Conservation (phyloP, 306 rosid species). For the Clitoria ternatea region DNA sequence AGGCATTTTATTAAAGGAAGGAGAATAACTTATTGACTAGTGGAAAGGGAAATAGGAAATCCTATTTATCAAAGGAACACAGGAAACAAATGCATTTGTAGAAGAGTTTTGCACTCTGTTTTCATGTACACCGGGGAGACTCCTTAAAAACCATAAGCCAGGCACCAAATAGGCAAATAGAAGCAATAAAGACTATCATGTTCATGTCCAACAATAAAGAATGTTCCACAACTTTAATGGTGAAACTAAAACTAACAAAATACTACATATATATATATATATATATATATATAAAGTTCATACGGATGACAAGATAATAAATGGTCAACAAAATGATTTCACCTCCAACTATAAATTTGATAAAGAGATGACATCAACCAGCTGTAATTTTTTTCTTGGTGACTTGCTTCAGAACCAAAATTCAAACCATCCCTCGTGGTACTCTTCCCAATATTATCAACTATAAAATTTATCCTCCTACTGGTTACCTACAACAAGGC, state of each 20-base stretch:
- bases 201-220: background rate
- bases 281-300: too few relatives aligned
- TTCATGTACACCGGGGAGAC: background rate
- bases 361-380: slow-evolving; percentile 84
- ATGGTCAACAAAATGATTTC: slow-evolving; percentile 13
- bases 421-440: slow-evolving; percentile 36
- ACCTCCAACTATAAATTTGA: slow-evolving; percentile 94
- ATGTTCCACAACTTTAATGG: background rate
- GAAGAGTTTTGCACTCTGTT: background rate
- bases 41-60: background rate
- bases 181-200: background rate
- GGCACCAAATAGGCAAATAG: background rate
- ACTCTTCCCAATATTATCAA: slow-evolving; percentile 54
- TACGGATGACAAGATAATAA: background rate
- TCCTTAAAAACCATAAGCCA: background rate
- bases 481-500: slow-evolving; percentile 63
- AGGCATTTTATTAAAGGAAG: background rate
- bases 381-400: slow-evolving; percentile 70
- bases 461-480: slow-evolving; percentile 81
- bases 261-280: background rate
- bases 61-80: background rate
- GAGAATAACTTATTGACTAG: background rate
- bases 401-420: slow-evolving; percentile 32
- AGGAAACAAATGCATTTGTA: background rate
- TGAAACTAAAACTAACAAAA: background rate